Evolutionary conservation across 345 rosid genomes (phyloP), one percentile per base, ranked within the genome.

Genomic region (Physaria fendleri): DNA sequence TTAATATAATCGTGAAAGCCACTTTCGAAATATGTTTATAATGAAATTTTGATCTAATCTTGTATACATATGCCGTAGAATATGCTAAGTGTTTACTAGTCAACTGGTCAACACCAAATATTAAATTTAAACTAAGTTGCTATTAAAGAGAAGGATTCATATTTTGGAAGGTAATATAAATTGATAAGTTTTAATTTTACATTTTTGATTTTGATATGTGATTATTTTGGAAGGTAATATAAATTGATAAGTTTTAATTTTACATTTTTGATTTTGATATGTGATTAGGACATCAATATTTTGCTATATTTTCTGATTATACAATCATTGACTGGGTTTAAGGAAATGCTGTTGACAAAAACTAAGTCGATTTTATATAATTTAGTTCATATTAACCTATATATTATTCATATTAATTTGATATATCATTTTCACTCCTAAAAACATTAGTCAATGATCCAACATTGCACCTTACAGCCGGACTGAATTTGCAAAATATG

Each of bases 41-140:
- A 22, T 30, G 12, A 16, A 28, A 40, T 48, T 57, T 4, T 47
- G 71, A 66, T 38, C 52, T 56, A 41, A 39, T 66, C 64, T 47
- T 45, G 53, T 33, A n/a, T 54, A 23, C 22, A 65, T 56, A 47
- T 66, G 34, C 64, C 13, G 24, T 66, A 42, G 71, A 57, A 66
- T 66, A 66, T 48, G 65, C 71, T 57, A 28, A 28, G 14, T 38
- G 41, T 46, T 46, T 14, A 28, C 24, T 56, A 28, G 6, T 53
- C 22, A 33, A 41, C 33, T 64, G 15, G 15, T 17, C 38, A 23
- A 8, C 29, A 9, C 61, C 46, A 4, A 13, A 12, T 23, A 54
- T 64, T 33, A 24, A 22, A 32, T 44, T 27, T 32, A 33, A 35
- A 55, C 13, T 30, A 15, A 65, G 48, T 35, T 25, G 62, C 14